Percentiles rank a stretch among this genome's conserved stretches.
These are phyloP conservation scores for Fusarium marasasianum DNA, from an alignment of 2,329 filamentous ascomycete species.

Conservation along the genomic window DNA sequence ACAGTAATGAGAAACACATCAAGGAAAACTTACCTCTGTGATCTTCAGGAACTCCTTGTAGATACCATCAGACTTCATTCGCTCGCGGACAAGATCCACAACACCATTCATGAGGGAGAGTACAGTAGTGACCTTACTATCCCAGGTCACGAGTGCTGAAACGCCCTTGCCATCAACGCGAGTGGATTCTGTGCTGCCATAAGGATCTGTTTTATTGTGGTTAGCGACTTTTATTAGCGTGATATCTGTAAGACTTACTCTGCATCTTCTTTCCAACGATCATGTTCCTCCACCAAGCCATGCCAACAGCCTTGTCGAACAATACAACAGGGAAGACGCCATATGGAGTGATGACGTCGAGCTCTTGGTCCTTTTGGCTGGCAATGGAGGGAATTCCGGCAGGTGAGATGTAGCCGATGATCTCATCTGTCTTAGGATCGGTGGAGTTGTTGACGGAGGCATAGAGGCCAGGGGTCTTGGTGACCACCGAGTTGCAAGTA, in stretches of 20 bases:
- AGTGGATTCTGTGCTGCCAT: conserved; percentile 54
- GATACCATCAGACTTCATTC: conserved; percentile 50
- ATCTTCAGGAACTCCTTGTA: conserved; percentile 50
- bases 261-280: conserved; percentile 55
- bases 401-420: conserved; percentile 53
- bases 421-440: conserved; percentile 47
- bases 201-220: conserved; percentile 43
- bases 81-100: conserved; percentile 49
- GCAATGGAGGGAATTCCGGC: conserved; percentile 53
- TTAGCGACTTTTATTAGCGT: not conserved
- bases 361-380: conserved; percentile 52
- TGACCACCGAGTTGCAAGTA: conserved; percentile 54
- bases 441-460: conserved; percentile 56
- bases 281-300: conserved; percentile 57
- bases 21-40: conserved; percentile 33
- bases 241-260: conserved; percentile 39
- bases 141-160: conserved; percentile 54
- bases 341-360: conserved; percentile 54
- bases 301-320: conserved; percentile 50
- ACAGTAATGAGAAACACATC: too few relatives aligned
- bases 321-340: conserved; percentile 51
- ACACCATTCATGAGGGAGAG: conserved; percentile 52
- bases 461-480: conserved; percentile 51
- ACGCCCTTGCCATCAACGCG: conserved; percentile 51
- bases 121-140: conserved; percentile 55